Evolutionary conservation across 2,329 filamentous ascomycete genomes (phyloP).

Genomic region (Chrysosporium queenslandicum): DNA sequence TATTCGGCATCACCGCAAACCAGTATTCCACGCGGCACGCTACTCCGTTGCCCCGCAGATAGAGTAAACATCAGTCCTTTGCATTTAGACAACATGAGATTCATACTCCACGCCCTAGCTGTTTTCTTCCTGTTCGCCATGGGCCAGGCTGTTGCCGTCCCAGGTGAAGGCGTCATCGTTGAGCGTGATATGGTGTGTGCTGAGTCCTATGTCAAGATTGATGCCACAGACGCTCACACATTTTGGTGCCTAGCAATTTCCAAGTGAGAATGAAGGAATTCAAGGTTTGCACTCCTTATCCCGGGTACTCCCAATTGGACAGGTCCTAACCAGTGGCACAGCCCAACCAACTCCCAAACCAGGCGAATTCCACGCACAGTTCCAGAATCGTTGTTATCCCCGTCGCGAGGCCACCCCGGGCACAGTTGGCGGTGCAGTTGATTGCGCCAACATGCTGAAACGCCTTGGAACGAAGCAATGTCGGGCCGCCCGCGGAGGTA

Average conservation of each 20-base stretch:
- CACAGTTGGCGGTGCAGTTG: not conserved
- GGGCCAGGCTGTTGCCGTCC: not conserved
- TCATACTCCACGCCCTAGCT: conserved; percentile 2
- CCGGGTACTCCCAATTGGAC: not conserved
- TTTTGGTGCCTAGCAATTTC: not conserved
- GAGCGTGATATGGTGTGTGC: not conserved
- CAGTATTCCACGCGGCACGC: too few species aligned
- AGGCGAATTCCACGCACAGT: not conserved
- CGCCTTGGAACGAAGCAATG: not conserved
- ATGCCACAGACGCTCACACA: not conserved
- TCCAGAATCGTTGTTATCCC: not conserved
- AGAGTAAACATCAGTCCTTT: too few species aligned
- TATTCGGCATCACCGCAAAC: too few species aligned
- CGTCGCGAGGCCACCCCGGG: not conserved
- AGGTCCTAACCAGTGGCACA: not conserved
- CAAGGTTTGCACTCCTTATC: not conserved
- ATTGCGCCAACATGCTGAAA: not conserved
- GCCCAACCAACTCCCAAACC: not conserved
- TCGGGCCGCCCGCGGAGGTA: not conserved
- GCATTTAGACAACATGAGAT: not conserved
- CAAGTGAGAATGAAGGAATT: not conserved
- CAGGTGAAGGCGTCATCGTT: not conserved
- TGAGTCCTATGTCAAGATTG: not conserved
- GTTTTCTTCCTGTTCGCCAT: not conserved
- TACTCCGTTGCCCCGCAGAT: too few species aligned